Evolutionary conservation across 768 basidiomycete genomes (phyloP).

Genomic region (Cubamyces sp.): DNA sequence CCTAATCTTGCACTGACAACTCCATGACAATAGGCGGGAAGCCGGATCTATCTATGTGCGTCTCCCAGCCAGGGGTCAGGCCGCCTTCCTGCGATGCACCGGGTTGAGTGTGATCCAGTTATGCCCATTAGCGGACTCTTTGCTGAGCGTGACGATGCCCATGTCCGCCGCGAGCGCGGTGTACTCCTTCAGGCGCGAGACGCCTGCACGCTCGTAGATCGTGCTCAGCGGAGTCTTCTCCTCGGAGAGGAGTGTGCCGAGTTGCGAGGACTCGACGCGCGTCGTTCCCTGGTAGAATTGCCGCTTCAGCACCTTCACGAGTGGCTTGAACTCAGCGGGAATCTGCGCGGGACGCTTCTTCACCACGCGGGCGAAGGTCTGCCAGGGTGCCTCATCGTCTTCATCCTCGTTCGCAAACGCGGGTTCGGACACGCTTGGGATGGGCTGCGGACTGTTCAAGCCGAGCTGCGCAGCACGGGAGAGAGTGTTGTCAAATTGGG

Average conservation of each 20-base stretch:
- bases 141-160: conserved; percentile 21
- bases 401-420: background rate
- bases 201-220: conserved; percentile 31
- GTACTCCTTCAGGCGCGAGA: conserved; percentile 33
- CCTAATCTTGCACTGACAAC: background rate
- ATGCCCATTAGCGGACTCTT: conserved; percentile 19
- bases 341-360: conserved; percentile 13
- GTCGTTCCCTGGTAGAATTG: conserved; percentile 25
- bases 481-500: no score
- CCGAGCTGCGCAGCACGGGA: no score
- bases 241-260: conserved; percentile 29
- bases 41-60: no score
- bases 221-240: conserved; percentile 4
- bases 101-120: conserved; percentile 21
- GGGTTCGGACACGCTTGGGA: background rate
- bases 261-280: conserved; percentile 30
- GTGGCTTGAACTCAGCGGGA: conserved; percentile 29
- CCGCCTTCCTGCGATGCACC: conserved; percentile 11
- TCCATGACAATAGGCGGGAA: no score
- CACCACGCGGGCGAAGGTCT: conserved; percentile 11
- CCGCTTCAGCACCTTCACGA: conserved; percentile 32
- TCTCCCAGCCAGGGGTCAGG: no score
- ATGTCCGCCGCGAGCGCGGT: conserved; percentile 27
- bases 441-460: background rate
- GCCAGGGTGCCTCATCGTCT: background rate